These are phyloP conservation scores for Thermothielavioides terrestris DNA, from an alignment of 495 filamentous ascomycete genomes.

Conservation along the genomic window DNA sequence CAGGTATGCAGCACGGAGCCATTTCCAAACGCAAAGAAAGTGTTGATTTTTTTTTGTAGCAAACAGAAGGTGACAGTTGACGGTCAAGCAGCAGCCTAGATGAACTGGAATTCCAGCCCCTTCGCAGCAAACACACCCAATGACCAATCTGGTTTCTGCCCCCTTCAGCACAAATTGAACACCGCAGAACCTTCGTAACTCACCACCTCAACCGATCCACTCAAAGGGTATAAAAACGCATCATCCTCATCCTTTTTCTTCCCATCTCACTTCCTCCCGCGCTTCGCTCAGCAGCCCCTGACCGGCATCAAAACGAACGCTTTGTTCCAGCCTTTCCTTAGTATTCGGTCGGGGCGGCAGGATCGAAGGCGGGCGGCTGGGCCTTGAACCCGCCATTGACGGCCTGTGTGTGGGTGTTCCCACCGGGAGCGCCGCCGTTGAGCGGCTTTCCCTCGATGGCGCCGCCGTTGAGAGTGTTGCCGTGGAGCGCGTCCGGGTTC, in stretches of 20 bases:
- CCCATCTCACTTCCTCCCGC: not conserved
- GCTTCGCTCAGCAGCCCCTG: too few relatives aligned
- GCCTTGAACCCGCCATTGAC: constrained; percentile 1
- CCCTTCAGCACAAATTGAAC: not conserved
- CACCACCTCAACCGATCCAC: not conserved
- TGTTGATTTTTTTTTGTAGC: too few relatives aligned
- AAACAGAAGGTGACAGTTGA: too few relatives aligned
- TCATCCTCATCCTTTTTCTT: not conserved
- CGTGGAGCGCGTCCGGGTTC: not conserved
- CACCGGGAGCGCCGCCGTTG: not conserved
- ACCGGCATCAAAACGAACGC: too few relatives aligned
- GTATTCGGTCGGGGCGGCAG: not conserved
- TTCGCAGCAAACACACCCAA: not conserved
- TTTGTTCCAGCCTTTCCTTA: not conserved
- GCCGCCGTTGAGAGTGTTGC: not conserved
- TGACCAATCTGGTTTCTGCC: not conserved
- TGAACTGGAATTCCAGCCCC: too few relatives aligned
- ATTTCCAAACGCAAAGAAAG: too few relatives aligned
- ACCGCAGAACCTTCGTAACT: too few relatives aligned
- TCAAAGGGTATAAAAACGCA: constrained; percentile 9
- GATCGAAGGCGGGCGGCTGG: not conserved
- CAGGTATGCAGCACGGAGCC: too few relatives aligned
- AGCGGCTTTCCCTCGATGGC: not conserved
- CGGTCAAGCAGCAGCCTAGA: too few relatives aligned
- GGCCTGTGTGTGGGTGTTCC: not conserved